A percentile compares a stretch with the other conserved stretches of the same genome.
Evolutionary conservation across 1,284 basidiomycete species (phyloP).

Genomic region (Papiliotrema terrestris): DNA sequence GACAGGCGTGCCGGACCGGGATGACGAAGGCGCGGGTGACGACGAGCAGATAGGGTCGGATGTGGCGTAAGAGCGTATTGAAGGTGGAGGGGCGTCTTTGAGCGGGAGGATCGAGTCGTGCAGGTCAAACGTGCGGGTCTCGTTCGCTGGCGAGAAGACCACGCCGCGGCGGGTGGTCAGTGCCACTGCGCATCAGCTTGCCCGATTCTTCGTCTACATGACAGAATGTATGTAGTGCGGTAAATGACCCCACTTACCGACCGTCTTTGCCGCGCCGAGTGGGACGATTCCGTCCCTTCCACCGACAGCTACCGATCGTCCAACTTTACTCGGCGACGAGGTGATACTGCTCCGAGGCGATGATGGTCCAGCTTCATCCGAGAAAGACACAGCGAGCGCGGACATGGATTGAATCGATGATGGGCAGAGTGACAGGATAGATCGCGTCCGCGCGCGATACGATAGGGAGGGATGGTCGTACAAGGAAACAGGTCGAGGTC

Average conservation of each 20-base stretch:
- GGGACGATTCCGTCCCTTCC: constrained; percentile 2
- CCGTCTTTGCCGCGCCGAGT: constrained; percentile 9
- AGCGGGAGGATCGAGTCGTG: constrained; percentile 28
- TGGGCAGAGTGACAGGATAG: neutral
- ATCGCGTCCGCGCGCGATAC: neutral
- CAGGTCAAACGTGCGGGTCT: constrained; percentile 36
- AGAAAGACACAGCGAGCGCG: constrained; percentile 8
- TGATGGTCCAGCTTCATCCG: constrained; percentile 9
- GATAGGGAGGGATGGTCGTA: neutral
- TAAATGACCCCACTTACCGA: constrained; percentile 2
- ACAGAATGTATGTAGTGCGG: neutral
- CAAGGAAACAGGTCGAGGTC: too few relatives aligned
- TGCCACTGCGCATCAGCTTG: neutral
- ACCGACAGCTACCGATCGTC: too few relatives aligned
- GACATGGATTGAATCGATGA: neutral
- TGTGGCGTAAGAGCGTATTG: constrained; percentile 24
- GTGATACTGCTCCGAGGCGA: neutral
- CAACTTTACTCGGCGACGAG: neutral
- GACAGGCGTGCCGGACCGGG: neutral
- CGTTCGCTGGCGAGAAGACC: constrained; percentile 33
- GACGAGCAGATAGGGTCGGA: constrained; percentile 9
- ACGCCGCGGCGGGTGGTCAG: constrained; percentile 21
- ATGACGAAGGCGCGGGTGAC: constrained; percentile 4
- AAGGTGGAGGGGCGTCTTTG: constrained; percentile 14
- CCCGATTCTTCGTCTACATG: neutral